Conservation (phyloP, 331 rosid species). For the Saraca asoca region DNA sequence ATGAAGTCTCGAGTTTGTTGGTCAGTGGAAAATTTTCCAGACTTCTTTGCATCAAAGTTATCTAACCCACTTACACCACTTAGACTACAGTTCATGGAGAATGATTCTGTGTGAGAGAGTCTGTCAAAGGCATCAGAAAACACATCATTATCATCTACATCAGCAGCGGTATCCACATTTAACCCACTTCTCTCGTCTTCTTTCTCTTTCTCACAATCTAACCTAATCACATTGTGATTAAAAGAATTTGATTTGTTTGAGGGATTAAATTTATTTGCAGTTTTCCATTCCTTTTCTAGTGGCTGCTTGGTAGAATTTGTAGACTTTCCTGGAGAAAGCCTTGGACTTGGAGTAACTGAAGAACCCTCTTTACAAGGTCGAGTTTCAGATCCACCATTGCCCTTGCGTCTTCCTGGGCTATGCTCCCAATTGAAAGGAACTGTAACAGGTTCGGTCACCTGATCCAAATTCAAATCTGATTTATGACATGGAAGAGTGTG, state of each 20-base stretch:
- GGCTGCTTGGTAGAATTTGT: slow-evolving; percentile 34
- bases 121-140: slow-evolving; percentile 77
- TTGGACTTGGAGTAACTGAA: slow-evolving; percentile 57
- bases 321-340: slow-evolving; percentile 63
- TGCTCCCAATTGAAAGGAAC: slow-evolving; percentile 93
- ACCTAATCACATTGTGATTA: slow-evolving; percentile 26
- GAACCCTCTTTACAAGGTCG: slow-evolving; percentile 36
- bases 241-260: slow-evolving; percentile 41
- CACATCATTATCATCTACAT: slow-evolving; percentile 45
- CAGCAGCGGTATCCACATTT: slow-evolving; percentile 37
- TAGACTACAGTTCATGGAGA: slow-evolving; percentile 72
- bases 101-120: slow-evolving; percentile 57
- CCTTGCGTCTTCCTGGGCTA: slow-evolving; percentile 77
- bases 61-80: slow-evolving; percentile 74
- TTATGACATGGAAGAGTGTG: slow-evolving; percentile 45
- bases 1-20: slow-evolving; percentile 78
- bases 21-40: slow-evolving; percentile 59
- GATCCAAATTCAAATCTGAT: slow-evolving; percentile 53
- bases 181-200: slow-evolving; percentile 37
- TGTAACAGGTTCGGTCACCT: slow-evolving; percentile 77
- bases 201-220: slow-evolving; percentile 39
- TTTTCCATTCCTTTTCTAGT: slow-evolving; percentile 39
- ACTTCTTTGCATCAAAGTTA: slow-evolving; percentile 43
- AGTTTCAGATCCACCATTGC: slow-evolving; percentile 38
- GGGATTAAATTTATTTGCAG: slow-evolving; percentile 28